Conservation (phyloP, 805 yeast genomes). For the Saturnispora silvae region DNA sequence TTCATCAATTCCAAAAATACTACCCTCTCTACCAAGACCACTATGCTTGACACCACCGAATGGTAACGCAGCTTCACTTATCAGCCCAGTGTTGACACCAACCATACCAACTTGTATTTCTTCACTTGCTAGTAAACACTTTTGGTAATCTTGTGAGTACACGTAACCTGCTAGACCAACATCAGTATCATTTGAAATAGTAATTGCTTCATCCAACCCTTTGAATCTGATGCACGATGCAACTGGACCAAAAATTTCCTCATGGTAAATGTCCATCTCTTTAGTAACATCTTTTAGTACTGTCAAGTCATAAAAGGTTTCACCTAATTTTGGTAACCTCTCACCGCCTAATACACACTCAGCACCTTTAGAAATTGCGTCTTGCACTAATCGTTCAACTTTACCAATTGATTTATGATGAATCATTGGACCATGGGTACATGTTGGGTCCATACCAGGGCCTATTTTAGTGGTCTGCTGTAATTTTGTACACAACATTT, state of each 20-base stretch:
- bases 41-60: conserved; percentile 74
- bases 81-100: conserved; percentile 66
- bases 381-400: conserved; percentile 47
- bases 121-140: conserved; percentile 54
- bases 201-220: conserved; percentile 53
- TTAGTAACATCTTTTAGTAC: conserved; percentile 45
- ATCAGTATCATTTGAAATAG: conserved; percentile 52
- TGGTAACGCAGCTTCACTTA: conserved; percentile 59
- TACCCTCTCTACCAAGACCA: conserved; percentile 75
- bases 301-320: conserved; percentile 55
- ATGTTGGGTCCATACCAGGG: conserved; percentile 43
- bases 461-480: conserved; percentile 42
- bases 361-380: conserved; percentile 57
- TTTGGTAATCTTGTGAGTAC: conserved; percentile 43
- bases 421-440: conserved; percentile 68
- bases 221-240: conserved; percentile 58
- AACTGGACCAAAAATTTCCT: conserved; percentile 74
- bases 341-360: conserved; percentile 48
- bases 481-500: conserved; percentile 34
- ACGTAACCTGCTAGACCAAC: conserved; percentile 76
- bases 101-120: conserved; percentile 70
- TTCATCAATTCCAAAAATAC: conserved; percentile 61
- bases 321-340: conserved; percentile 48
- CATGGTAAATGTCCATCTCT: conserved; percentile 45
- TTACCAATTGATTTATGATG: conserved; percentile 47